Conservation (phyloP, 129 eudicot species). For the Flaveria trinervia region DNA sequence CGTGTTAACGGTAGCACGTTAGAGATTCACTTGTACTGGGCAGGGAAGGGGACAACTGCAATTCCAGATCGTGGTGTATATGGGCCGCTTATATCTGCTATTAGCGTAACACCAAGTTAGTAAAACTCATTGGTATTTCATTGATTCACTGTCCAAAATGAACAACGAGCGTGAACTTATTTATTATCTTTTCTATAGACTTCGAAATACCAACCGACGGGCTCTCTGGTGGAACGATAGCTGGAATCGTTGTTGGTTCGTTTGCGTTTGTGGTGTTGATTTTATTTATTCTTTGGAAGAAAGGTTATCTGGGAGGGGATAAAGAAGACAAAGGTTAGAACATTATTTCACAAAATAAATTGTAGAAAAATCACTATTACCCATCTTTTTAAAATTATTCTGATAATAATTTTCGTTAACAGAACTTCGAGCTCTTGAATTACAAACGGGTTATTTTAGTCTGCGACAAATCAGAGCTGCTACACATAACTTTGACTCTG, state of each 20-base stretch:
- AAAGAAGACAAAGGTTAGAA: slow-evolving; percentile 57
- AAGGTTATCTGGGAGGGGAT: slow-evolving; percentile 53
- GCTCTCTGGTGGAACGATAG: slow-evolving; percentile 59
- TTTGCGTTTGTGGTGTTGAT: slow-evolving; percentile 44
- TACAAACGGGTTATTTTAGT: slow-evolving; percentile 71
- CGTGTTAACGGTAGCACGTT: slow-evolving; percentile 67
- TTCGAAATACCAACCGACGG: slow-evolving; percentile 50
- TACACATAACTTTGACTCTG: slow-evolving; percentile 66
- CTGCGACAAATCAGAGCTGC: slow-evolving; percentile 79
- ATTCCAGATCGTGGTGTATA: slow-evolving; percentile 72
- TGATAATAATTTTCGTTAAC: slow-evolving; percentile 18
- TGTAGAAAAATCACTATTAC: not conserved
- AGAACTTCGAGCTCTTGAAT: slow-evolving; percentile 75
- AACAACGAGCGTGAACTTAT: not conserved
- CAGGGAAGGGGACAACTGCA: slow-evolving; percentile 84
- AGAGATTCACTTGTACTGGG: slow-evolving; percentile 88
- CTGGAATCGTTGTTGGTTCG: slow-evolving; percentile 64
- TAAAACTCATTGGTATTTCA: slow-evolving; percentile 15
- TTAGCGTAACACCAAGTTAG: slow-evolving; percentile 84
- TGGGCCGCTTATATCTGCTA: slow-evolving; percentile 90
- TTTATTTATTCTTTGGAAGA: slow-evolving; percentile 49
- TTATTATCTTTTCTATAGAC: slow-evolving; percentile 43
- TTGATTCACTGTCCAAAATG: slow-evolving; percentile 3
- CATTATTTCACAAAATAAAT: not conserved
- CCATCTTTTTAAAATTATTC: not conserved